Evolutionary conservation across 768 basidiomycete genomes (phyloP), one percentile per base, ranked within the genome.

Genomic region (Naematelia encephala): DNA sequence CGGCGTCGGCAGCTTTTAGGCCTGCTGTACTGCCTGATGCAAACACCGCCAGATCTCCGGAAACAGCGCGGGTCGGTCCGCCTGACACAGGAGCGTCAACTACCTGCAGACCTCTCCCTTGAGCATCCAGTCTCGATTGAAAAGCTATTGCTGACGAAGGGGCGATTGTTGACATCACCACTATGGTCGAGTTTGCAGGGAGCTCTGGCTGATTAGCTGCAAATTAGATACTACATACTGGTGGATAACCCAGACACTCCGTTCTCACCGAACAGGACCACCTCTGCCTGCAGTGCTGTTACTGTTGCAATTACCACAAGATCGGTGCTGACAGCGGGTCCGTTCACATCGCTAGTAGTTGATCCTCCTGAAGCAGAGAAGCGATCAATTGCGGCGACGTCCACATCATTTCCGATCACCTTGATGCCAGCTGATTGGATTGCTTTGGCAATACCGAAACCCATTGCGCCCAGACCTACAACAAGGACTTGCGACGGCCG

Each of bases 81-180:
- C 73, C 73, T 2, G 71, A 69, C 11, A 69, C 59, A 16, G 73
- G 73, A 2, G 69, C 69, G 50, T 75, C 73, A 19, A 75, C 52
- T 3, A 73, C 54, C 22, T 62, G 51, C 12, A 64, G 56, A 16
- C 64, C 61, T 13, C 54, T 58, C 3, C 47, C 42, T 1, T 48
- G 44, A 1, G 34, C 43, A 25, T 66, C 63, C 2, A 74, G 60
- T 5, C 56, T 50, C 1, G 47, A 28, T 39, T 68, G 61, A 2
- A 75, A 8, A 16, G 42, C n/a, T 23, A 57, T 29, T 10, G 62
- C 69, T n/a, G 64, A 63, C 5, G 66, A 62, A 0, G 73, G 71
- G 12, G 67, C 55, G 8, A 75, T 56, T 4, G 73, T 75, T 2
- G 73, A 72, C 29, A 50, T 58, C 13, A 75, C 43, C 22, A 75